Base-by-base conservation (phyloP, 495 filamentous ascomycete genomes). In the Penicillium taxi region DNA sequence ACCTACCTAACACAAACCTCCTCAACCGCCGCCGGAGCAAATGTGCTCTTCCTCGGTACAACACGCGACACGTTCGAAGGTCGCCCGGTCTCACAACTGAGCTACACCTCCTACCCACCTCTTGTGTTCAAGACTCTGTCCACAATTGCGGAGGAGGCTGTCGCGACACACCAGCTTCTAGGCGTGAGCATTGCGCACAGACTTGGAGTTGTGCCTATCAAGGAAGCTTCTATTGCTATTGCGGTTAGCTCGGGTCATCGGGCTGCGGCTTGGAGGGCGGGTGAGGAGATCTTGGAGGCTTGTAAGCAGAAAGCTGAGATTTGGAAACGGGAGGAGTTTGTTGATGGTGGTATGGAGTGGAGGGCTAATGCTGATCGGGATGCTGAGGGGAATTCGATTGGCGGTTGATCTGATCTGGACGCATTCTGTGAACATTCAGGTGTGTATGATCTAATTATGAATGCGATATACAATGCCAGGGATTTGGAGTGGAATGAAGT, bases 251-350 rank as follows among this genome's bases (percentile, higher is more conserved):
- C 82, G 15, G 77, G 84, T 27, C 91, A 98, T 70, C 73, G 91
- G n/a, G 74, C 79, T 48, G 84, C 83, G 27, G 91, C 85, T 24
- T 98, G 89, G 89, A 64, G 66, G 46, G 93, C 79, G 0, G 91
- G 86, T 0, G 90, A 96, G 67, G 86, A 90, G 65, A 81, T 86
- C 25, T 63, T 98, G 47, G 90, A 96, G 72, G 64, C 70, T 52
- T 86, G 82, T 50, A 98, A 98, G 66, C 76, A 73, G 50, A 73
- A 70, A 41, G 83, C 83, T 26, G 91, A 98, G 73, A 80, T 98
- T 32, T 98, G 91, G 91, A 98, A 98, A 66, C 67, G 75, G 53
- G 91, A 98, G 70, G 81, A 85, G 52, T 96, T 96, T 74, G 78
- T 76, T 39, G 84, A 81, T 49, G 86, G 84, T 35, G 75, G 67